Base-by-base conservation (phyloP, 352 stramenopile species). In the Globisporangium lucens region DNA sequence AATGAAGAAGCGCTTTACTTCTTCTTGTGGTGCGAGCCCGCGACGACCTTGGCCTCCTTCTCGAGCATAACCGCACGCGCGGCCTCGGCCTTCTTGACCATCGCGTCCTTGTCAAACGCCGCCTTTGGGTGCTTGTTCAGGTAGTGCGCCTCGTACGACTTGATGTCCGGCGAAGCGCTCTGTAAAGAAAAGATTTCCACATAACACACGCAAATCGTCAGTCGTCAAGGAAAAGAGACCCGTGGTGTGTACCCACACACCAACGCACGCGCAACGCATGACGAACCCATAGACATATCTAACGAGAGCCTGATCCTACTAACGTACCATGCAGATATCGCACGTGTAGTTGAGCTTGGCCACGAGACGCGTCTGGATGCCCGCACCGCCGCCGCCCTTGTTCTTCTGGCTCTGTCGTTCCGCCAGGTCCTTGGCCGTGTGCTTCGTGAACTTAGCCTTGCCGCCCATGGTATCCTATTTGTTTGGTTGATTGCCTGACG, bases 391-490 rank as follows among this genome's bases (percentile, higher is more conserved):
- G 68, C 80, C 80, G 56, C 80, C 78, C 61, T 81, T 85, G 74
- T 87, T 90, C 70, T 85, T 78, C 58, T 74, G 36, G 43, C 65
- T 63, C 53, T 69, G 67, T 72, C 88, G 87, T 58, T 78, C 71
- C 29, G 79, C 69, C 41, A 91, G 74, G 41, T 91, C 83, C 66
- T 85, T 85, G 10, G 83, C 83, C 66, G 83, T 89, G 69, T 91
- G 83, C 72, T 91, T 91, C 77, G 89, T 83, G 69, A 89, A 87
- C 63, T 89, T 91, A 20, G 83, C 83, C 73, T 90, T 90, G 71
- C 82, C 82, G 47, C 80, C 82, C 82, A 91, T 91, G 41, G 5
- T 73, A 33, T 10, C 15, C 22, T 65, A 15, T 22, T 67, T 66
- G 43, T 46, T 5, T 61, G 6, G 7, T 69, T 62, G 60, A 17